These are phyloP conservation scores for Trichoderma breve DNA, from an alignment of 2,329 filamentous ascomycete species.

Conservation along the genomic window DNA sequence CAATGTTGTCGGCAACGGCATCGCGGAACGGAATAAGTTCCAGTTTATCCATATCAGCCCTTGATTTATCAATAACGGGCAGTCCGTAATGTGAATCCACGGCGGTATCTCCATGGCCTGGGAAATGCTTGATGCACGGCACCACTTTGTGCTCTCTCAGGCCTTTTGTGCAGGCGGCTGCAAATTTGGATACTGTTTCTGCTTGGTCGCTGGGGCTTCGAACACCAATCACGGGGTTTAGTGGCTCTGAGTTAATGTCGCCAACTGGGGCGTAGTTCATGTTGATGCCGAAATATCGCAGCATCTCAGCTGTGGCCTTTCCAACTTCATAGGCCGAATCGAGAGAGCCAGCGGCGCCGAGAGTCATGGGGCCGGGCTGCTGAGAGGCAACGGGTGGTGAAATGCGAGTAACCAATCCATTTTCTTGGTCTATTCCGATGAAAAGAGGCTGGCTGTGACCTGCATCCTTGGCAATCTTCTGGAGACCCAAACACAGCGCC, in stretches of 20 bases:
- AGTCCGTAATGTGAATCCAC: slow-evolving; percentile 31
- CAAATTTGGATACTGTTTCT: slow-evolving; percentile 23
- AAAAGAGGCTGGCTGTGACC: slow-evolving; percentile 28
- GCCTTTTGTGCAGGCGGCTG: slow-evolving; percentile 25
- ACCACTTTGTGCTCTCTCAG: slow-evolving; percentile 24
- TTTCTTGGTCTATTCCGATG: slow-evolving; percentile 31
- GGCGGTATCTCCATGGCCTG: slow-evolving; percentile 29
- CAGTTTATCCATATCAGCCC: slow-evolving; percentile 24
- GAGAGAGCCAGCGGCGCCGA: slow-evolving; percentile 25
- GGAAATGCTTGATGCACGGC: slow-evolving; percentile 31
- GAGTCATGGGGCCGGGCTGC: slow-evolving; percentile 28
- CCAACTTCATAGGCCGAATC: slow-evolving; percentile 24
- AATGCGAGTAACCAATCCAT: slow-evolving; percentile 30
- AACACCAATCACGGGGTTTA: slow-evolving; percentile 30
- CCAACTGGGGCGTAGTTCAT: slow-evolving; percentile 31
- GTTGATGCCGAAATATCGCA: slow-evolving; percentile 30
- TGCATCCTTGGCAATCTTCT: slow-evolving; percentile 27
- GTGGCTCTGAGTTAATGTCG: slow-evolving; percentile 29
- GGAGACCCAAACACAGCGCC: slow-evolving; percentile 26
- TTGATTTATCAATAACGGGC: slow-evolving; percentile 27
- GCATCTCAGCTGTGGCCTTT: slow-evolving; percentile 25
- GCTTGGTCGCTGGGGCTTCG: slow-evolving; percentile 30
- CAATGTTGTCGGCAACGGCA: slow-evolving; percentile 25
- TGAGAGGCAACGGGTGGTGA: slow-evolving; percentile 28
- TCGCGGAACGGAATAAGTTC: slow-evolving; percentile 28